A percentile compares a stretch with the other conserved stretches of the same genome.
phyloP scores from a whole-genome alignment of 108 stramenopile genomes.

The Seminavis robusta region DNA sequence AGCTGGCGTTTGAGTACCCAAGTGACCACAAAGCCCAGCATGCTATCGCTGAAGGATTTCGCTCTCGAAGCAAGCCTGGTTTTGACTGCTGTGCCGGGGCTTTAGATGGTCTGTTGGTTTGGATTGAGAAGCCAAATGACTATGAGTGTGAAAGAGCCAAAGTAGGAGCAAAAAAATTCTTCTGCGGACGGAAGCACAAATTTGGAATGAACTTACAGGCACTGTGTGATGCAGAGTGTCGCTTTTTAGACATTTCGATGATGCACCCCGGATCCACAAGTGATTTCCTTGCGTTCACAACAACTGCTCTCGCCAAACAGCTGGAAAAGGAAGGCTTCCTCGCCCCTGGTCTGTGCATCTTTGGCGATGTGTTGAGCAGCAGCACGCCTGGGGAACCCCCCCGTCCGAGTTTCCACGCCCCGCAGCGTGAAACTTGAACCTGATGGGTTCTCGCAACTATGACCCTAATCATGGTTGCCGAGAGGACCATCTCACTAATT shows the following conservation, averaged over 20 bases:
- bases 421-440: too few species aligned
- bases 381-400: too few species aligned
- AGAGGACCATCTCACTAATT: too few species aligned
- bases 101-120: slow-evolving; percentile 41
- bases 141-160: slow-evolving; percentile 2
- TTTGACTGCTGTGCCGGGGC: slow-evolving; percentile 29
- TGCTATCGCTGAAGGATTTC: slow-evolving; percentile 27
- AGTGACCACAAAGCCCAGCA: slow-evolving; percentile 5
- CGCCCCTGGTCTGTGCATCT: slow-evolving; percentile 8
- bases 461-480: too few species aligned
- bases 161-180: slow-evolving; percentile 18
- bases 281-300: slow-evolving; percentile 19
- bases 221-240: slow-evolving; percentile 8
- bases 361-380: too few species aligned
- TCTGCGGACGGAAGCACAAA: slow-evolving; percentile 34
- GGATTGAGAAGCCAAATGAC: slow-evolving; percentile 22
- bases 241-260: slow-evolving; percentile 20
- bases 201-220: slow-evolving; percentile 30
- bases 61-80: slow-evolving; percentile 1
- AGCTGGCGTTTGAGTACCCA: slow-evolving; percentile 19
- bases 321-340: slow-evolving; percentile 10
- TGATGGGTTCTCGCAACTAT: too few species aligned
- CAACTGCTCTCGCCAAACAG: neutral
- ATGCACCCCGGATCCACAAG: slow-evolving; percentile 3
- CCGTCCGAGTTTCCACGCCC: too few species aligned